Conservation (phyloP, 768 basidiomycete species). For the Termitomyces sp. region DNA sequence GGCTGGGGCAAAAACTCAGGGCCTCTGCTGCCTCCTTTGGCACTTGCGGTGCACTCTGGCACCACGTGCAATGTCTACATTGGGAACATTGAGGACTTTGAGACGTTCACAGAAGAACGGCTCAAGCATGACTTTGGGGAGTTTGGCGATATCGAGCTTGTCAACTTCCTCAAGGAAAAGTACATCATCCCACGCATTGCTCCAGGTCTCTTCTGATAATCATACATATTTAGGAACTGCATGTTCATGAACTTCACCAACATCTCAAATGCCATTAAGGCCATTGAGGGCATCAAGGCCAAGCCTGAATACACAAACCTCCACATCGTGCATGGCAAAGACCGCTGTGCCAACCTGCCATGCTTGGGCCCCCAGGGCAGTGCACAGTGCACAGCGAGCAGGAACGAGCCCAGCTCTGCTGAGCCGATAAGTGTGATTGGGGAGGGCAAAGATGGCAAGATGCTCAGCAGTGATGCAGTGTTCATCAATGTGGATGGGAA, state of each 20-base stretch:
- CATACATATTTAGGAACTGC: conserved; percentile 62
- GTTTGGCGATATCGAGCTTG: conserved; percentile 94
- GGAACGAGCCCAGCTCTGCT: conserved; percentile 24
- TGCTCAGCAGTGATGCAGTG: conserved; percentile 29
- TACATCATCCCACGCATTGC: conserved; percentile 33
- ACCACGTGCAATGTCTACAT: conserved; percentile 97
- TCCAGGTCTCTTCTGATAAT: not conserved
- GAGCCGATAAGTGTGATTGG: conserved; percentile 37
- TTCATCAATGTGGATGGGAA: conserved; percentile 22
- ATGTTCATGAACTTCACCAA: conserved; percentile 97
- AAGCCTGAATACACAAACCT: conserved; percentile 88
- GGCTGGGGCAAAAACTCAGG: conserved; percentile 98
- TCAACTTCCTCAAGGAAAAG: conserved; percentile 96
- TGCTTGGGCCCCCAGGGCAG: conserved; percentile 76
- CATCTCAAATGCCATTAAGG: conserved; percentile 93
- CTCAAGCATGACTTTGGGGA: conserved; percentile 92
- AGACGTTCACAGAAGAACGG: conserved; percentile 84
- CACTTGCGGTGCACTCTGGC: conserved; percentile 87
- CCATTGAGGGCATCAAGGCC: conserved; percentile 93
- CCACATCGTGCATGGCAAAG: conserved; percentile 93
- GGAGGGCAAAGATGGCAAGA: conserved; percentile 30
- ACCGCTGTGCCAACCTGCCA: conserved; percentile 91
- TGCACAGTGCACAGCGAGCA: conserved; percentile 28
- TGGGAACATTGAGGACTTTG: conserved; percentile 94
- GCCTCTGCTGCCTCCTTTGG: conserved; percentile 76